Conservation (phyloP, 306 rosid species). For the Boehmeria nivea region DNA sequence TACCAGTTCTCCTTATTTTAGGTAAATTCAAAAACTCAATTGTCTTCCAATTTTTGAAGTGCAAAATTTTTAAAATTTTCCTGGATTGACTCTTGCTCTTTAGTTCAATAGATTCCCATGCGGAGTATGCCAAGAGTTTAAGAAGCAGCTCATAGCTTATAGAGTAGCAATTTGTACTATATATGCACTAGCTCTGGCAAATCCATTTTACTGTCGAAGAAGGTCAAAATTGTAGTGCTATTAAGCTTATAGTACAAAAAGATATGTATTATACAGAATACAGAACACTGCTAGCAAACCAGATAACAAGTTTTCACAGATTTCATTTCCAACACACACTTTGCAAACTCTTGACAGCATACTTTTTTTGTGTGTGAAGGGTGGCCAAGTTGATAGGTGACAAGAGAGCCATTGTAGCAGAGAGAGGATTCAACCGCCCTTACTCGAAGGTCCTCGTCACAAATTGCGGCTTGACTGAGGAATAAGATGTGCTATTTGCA, state of each 20-base stretch:
- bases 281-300: too few relatives aligned
- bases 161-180: too few relatives aligned
- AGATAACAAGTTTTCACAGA: not conserved
- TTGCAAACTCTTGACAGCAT: not conserved
- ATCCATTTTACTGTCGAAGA: too few relatives aligned
- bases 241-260: too few relatives aligned
- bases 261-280: too few relatives aligned
- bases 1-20: conserved; percentile 72
- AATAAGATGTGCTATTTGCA: too few relatives aligned
- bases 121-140: too few relatives aligned
- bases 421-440: conserved; percentile 87
- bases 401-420: conserved; percentile 78
- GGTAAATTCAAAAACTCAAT: conserved; percentile 23
- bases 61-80: not conserved
- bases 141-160: too few relatives aligned
- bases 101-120: too few relatives aligned
- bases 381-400: conserved; percentile 91
- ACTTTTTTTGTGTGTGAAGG: conserved; percentile 31
- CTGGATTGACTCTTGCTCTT: too few relatives aligned
- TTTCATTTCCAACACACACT: not conserved
- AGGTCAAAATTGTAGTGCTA: too few relatives aligned
- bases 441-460: conserved; percentile 57
- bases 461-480: conserved; percentile 54
- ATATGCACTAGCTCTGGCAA: too few relatives aligned
- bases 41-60: not conserved